Base-by-base conservation (phyloP, 345 rosid species). In the Rhodomyrtus tomentosa region DNA sequence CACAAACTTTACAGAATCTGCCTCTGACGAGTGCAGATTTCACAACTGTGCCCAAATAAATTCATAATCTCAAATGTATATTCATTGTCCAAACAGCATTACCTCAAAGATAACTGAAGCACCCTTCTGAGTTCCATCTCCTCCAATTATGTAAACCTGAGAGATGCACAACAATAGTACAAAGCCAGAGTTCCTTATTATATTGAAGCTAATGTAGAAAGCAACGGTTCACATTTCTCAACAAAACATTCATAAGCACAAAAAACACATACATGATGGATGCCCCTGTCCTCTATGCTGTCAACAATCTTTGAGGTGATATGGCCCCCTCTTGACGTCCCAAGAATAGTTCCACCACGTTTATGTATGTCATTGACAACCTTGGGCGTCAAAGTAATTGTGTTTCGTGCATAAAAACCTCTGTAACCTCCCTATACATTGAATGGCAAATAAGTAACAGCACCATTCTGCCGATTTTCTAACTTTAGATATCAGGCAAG, bases 121-220 rank as follows among this genome's bases (percentile, higher is more conserved):
- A 27, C 91, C 93, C 52, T 82, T 88, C 83, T 87, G 93, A 82
- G 93, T 89, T 87, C 93, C 93, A 83, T 91, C 91, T 79, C 93
- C 93, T 86, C 93, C 93, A 81, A 91, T 88, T 49, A 91, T 89
- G 87, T 88, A 91, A 73, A 91, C 90, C 93, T 89, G 89, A 85
- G 40, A 68, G 13, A 40, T 55, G 32, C n/a, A 51, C 12, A n/a
- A 76, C n/a, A 29, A 74, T 5, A 82, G 25, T 20, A 38, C 20
- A 29, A 53, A 82, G 20, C 52, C 42, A 16, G 40, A 36, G 49
- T 13, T n/a, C 32, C 55, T 51, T 14, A 12, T 62, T 62, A 29
- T 7, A 32, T 36, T 32, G 45, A 68, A 40, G 51, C 51, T 20
- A 13, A 16, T 12, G 20, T 22, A 38, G 29, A 15, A 36, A 32